Evolutionary conservation across 345 rosid species (phyloP), one percentile per base, ranked within the genome.

Genomic region (Hibiscus syriacus): DNA sequence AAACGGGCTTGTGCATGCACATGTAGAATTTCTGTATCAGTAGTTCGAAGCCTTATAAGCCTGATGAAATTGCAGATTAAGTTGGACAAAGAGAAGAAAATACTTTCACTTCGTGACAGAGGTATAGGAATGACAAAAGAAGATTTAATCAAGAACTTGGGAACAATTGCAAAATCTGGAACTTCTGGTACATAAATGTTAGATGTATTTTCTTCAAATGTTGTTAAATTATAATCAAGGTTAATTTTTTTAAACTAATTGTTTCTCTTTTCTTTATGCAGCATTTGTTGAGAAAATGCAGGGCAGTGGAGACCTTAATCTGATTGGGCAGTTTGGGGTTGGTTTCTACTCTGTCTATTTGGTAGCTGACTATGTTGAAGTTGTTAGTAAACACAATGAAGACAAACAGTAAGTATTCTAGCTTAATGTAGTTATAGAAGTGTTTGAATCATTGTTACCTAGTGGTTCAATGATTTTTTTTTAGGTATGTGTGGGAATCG

Each of bases 261-360:
- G 5, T 34, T 34, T 34, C 3, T 67, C 11, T 38, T 14, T 62
- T 63, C 1, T 43, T n/a, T 30, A 20, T 68, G 58, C 80, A 93
- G 97, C 99, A 69, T 91, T 93, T 70, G 99, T 91, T 76, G 99
- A 93, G 86, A 93, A 93, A 74, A 89, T 93, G 97, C 94, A 93
- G 84, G 75, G 89, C 26, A 84, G 99, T 43, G 99, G 96, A 32
- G 99, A 91, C 74, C 83, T 93, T 30, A 93, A 93, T 78, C 91
- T 93, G 72, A 93, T 93, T 80, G 99, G 99, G 56, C 97, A 93
- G 62, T n/a, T n/a, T n/a, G n/a, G n/a, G n/a, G n/a, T n/a, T n/a
- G n/a, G n/a, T n/a, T n/a, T n/a, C n/a, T n/a, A n/a, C n/a, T n/a
- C n/a, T n/a, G n/a, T n/a, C n/a, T n/a, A n/a, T n/a, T n/a, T n/a